Conservation (phyloP, 768 basidiomycete species). For the Tulasnella sp. region DNA sequence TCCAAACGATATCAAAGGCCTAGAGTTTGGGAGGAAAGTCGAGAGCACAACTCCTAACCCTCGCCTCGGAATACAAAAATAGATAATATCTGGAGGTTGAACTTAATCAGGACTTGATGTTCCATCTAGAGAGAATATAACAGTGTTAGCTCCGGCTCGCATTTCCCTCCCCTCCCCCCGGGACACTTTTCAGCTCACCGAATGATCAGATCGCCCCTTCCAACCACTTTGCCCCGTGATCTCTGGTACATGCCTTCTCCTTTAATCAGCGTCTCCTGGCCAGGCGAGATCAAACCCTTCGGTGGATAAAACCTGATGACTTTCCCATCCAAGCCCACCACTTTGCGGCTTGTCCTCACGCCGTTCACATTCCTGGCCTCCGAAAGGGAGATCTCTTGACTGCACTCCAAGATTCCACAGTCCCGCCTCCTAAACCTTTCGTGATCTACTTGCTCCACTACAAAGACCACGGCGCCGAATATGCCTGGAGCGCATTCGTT, state of each 20-base stretch:
- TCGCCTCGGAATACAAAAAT: background rate
- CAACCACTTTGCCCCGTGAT: conserved; percentile 47
- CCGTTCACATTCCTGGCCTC: no score
- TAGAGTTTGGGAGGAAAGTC: no score
- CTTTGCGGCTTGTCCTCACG: no score
- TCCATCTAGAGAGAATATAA: conserved; percentile 22
- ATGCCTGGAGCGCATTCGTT: no score
- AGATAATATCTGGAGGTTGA: conserved; percentile 24
- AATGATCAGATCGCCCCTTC: conserved; percentile 56
- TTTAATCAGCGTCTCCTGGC: conserved; percentile 47
- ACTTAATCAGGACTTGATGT: conserved; percentile 28
- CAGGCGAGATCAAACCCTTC: conserved; percentile 46
- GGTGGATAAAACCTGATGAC: conserved; percentile 42
- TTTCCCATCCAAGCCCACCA: conserved; percentile 44
- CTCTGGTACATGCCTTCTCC: conserved; percentile 67
- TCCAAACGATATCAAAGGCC: no score
- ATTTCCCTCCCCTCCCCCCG: background rate
- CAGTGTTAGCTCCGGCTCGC: background rate
- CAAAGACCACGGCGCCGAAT: no score
- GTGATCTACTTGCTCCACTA: no score
- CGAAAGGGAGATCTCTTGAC: no score
- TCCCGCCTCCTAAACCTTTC: no score
- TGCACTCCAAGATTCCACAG: no score
- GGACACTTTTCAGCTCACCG: conserved; percentile 44
- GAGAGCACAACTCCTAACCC: no score